Evolutionary conservation across 2,329 filamentous ascomycete genomes (phyloP).

Genomic region (Pseudogymnoascus sp.): DNA sequence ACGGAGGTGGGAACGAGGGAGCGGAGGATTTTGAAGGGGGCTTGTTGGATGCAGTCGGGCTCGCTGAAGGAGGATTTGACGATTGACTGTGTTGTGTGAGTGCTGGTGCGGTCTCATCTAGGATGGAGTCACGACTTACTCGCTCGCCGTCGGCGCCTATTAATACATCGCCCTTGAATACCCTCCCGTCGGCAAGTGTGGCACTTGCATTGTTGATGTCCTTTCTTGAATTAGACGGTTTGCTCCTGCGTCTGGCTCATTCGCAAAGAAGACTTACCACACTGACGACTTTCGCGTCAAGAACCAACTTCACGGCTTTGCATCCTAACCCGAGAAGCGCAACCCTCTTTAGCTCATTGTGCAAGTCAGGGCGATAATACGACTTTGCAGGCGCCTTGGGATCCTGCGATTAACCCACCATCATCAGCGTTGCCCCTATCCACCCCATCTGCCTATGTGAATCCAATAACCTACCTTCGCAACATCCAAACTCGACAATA

Average conservation of each 20-base stretch:
- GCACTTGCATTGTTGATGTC: neutral
- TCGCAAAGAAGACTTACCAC: neutral
- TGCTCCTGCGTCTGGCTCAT: neutral
- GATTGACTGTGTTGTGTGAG: neutral
- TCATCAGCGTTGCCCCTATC: neutral
- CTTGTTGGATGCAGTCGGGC: neutral
- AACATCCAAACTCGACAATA: neutral
- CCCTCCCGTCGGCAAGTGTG: neutral
- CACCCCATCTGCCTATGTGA: neutral
- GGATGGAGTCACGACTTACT: neutral
- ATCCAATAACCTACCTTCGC: neutral
- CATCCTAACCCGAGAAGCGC: neutral
- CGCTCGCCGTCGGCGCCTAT: neutral
- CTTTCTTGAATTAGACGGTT: neutral
- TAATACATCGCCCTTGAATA: neutral
- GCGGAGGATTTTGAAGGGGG: neutral
- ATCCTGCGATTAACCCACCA: neutral
- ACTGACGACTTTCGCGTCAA: neutral
- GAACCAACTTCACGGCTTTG: neutral
- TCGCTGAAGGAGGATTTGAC: neutral
- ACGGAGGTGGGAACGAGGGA: neutral
- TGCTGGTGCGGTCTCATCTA: too few relatives aligned
- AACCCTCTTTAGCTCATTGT: slow-evolving; percentile 2
- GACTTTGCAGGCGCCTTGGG: neutral
- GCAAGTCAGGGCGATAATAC: neutral